Conservation (phyloP, 192 early-diverging fungal genomes). For the Umbelopsis ramanniana region DNA sequence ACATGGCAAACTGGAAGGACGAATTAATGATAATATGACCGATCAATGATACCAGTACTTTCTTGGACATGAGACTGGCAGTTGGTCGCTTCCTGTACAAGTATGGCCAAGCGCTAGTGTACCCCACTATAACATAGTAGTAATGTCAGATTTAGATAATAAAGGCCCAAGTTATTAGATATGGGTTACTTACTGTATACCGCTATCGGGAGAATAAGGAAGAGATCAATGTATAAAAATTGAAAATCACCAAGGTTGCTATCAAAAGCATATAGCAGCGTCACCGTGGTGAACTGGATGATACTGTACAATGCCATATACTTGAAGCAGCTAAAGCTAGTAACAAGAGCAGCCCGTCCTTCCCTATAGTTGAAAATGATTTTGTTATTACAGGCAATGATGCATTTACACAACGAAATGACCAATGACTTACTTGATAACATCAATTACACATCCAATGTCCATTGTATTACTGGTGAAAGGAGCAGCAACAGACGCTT, state of each 20-base stretch:
- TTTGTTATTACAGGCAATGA: neutral
- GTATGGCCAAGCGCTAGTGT: slow-evolving; percentile 74
- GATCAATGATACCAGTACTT: slow-evolving; percentile 88
- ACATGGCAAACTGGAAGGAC: slow-evolving; percentile 77
- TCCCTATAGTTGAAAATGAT: slow-evolving; percentile 55
- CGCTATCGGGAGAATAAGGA: slow-evolving; percentile 87
- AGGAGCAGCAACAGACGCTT: slow-evolving; percentile 97
- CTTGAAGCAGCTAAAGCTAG: slow-evolving; percentile 98
- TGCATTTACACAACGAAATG: neutral
- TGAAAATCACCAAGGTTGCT: slow-evolving; percentile 93
- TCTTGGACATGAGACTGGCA: slow-evolving; percentile 86
- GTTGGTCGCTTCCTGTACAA: slow-evolving; percentile 86
- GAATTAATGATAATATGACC: slow-evolving; percentile 88
- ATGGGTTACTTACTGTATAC: slow-evolving; percentile 60
- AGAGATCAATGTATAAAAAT: slow-evolving; percentile 95
- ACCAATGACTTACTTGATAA: slow-evolving; percentile 63
- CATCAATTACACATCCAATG: slow-evolving; percentile 90
- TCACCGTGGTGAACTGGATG: slow-evolving; percentile 96
- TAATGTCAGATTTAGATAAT: neutral
- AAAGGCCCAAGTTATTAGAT: neutral
- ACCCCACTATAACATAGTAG: slow-evolving; percentile 71
- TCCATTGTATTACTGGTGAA: slow-evolving; percentile 92
- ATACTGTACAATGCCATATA: slow-evolving; percentile 98
- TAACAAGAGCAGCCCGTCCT: slow-evolving; percentile 94
- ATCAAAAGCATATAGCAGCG: slow-evolving; percentile 86